Evolutionary conservation across 108 stramenopile species (phyloP), one percentile per base, ranked within the genome.

Genomic region (Schizochytrium sp.): DNA sequence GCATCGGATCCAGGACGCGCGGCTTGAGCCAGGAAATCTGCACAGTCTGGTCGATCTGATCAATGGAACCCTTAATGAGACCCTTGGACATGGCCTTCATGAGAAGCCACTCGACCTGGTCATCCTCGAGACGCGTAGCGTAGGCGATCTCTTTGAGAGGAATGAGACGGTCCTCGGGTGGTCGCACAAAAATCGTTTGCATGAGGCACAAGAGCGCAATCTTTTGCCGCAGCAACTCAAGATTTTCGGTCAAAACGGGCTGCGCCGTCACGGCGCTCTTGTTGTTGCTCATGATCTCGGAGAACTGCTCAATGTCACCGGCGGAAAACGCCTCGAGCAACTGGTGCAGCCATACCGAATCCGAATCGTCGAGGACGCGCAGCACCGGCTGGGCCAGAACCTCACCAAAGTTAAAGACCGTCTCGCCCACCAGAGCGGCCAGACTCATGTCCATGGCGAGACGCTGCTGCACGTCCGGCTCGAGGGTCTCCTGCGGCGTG

Each of bases 1-100:
- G 97, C 5, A 89, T 91, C 23, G 87, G 72, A 60, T 94, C 91
- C 92, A 99, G 95, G 23, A 96, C 97, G 25, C 98, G 95, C n/a
- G 99, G 98, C 94, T 97, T 94, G n/a, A 99, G 96, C 98, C 98
- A 99, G 43, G 96, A 95, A 8, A 99, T 96, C 69, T 95, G 92
- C 6, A 98, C 95, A 5, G 93, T 92, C 88, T 92, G 88, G 58
- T 95, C 96, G 5, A 97, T 95, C 92, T 97, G 94, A 91, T 98
- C 97, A 93, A 98, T 96, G 34, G 63, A 91, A 44, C 93, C 94
- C 90, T 96, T 93, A 72, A 99, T 94, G 23, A 99, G 92, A n/a
- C 96, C 92, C 91, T 97, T 92, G n/a, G 95, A 94, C 90, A 99
- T 93, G 47, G 97, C 98, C 28, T 97, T 91, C 99, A 99, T 99